Conservation (phyloP, 2,329 filamentous ascomycete species). For the Exophiala xenobiotica region DNA sequence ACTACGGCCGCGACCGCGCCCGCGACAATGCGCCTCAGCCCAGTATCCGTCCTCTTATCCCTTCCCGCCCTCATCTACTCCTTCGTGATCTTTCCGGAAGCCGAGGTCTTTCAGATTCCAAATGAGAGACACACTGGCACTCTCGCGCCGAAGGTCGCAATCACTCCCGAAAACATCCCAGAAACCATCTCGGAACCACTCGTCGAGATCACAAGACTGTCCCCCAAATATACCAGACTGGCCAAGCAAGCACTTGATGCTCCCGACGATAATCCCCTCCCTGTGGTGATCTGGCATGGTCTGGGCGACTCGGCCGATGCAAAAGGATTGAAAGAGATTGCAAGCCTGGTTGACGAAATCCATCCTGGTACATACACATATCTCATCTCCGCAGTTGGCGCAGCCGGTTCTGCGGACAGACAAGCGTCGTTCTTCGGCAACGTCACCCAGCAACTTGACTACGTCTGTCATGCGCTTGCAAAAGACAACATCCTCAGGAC, state of each 20-base stretch:
- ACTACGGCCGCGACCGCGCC: too few species aligned
- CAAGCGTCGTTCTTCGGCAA: constrained; percentile 89
- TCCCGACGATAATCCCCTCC: constrained; percentile 57
- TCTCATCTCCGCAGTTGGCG: constrained; percentile 69
- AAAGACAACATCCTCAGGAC: constrained; percentile 75
- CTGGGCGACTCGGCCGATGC: constrained; percentile 66
- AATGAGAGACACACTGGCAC: too few species aligned
- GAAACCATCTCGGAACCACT: neutral
- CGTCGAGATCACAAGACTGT: constrained; percentile 16
- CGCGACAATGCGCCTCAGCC: constrained; percentile 14
- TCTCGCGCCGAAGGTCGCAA: neutral
- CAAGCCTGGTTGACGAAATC: constrained; percentile 66
- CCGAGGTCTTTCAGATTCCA: constrained; percentile 23
- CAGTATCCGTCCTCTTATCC: constrained; percentile 9
- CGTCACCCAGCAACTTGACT: constrained; percentile 71
- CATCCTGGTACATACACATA: constrained; percentile 86
- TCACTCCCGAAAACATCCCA: neutral
- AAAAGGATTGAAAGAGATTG: constrained; percentile 71
- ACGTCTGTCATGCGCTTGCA: constrained; percentile 76
- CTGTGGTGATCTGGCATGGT: constrained; percentile 93
- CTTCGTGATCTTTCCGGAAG: constrained; percentile 24
- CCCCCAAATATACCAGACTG: constrained; percentile 4
- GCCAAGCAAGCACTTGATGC: constrained; percentile 6
- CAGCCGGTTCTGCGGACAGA: constrained; percentile 64
- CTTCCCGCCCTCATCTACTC: constrained; percentile 19